Percentiles rank a stretch among this genome's conserved stretches.
Conservation (phyloP, 2,329 filamentous ascomycete genomes). For the Balansia obtecta region DNA sequence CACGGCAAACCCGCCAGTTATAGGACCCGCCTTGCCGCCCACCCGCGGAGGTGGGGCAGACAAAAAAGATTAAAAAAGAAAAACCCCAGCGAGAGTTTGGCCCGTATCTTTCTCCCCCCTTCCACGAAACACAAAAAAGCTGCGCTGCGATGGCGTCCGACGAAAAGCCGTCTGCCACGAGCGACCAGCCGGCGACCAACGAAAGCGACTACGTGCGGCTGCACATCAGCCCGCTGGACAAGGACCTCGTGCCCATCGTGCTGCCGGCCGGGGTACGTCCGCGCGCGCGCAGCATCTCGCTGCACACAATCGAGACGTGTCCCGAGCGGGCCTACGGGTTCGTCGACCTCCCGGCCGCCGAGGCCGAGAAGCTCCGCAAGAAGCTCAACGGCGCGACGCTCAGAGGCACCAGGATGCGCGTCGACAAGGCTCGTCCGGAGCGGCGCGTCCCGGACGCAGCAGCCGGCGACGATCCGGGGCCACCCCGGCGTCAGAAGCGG, state of each 20-base stretch:
- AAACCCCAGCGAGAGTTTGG: too few relatives aligned
- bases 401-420: constrained; percentile 71
- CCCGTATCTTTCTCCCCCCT: too few relatives aligned
- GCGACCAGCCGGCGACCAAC: not conserved
- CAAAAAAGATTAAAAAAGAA: too few relatives aligned
- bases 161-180: not conserved
- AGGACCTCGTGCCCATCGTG: constrained; percentile 59
- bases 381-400: constrained; percentile 81
- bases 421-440: constrained; percentile 58
- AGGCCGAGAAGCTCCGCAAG: constrained; percentile 83
- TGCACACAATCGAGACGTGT: constrained; percentile 73
- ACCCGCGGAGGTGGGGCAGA: too few relatives aligned
- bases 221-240: constrained; percentile 78
- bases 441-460: too few relatives aligned
- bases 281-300: constrained; percentile 71
- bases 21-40: too few relatives aligned
- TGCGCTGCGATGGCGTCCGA: not conserved
- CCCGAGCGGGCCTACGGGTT: constrained; percentile 87
- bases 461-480: too few relatives aligned
- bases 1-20: too few relatives aligned
- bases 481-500: constrained; percentile 17
- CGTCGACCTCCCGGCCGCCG: constrained; percentile 65
- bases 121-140: too few relatives aligned
- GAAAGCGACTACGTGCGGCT: constrained; percentile 30
- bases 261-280: constrained; percentile 55